phyloP scores from a whole-genome alignment of 345 rosid genomes.

The Brassica juncea region DNA sequence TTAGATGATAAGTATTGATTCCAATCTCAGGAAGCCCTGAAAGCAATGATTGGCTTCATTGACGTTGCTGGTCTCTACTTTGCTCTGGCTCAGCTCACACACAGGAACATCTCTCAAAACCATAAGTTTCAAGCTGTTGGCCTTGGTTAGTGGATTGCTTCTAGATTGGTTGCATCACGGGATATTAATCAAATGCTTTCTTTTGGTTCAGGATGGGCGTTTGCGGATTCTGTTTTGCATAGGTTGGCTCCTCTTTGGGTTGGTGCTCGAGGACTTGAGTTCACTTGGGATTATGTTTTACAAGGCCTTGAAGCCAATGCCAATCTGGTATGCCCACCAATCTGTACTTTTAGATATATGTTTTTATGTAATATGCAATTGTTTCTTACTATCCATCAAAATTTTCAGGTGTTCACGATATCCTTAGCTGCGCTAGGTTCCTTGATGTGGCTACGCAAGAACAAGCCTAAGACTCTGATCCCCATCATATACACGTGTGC shows the following conservation, averaged over 20 bases:
- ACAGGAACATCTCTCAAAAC: constrained; percentile 93
- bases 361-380: not conserved
- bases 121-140: constrained; percentile 99
- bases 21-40: constrained; percentile 69
- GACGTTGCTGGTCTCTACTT: constrained; percentile 96
- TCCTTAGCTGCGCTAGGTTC: constrained; percentile 96
- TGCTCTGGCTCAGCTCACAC: constrained; percentile 90
- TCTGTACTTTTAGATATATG: not conserved
- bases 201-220: constrained; percentile 82
- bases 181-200: not conserved
- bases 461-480: constrained; percentile 85
- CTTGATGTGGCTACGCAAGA: constrained; percentile 95
- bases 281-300: constrained; percentile 89
- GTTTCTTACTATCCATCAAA: constrained; percentile 13
- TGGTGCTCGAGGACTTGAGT: constrained; percentile 93
- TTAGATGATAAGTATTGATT: constrained; percentile 1
- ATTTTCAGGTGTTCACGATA: constrained; percentile 73
- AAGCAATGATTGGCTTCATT: constrained; percentile 89
- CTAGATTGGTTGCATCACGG: no score
- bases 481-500: constrained; percentile 89
- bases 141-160: constrained; percentile 59
- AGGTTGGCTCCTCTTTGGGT: constrained; percentile 97
- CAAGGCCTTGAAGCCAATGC: constrained; percentile 99
- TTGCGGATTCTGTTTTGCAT: constrained; percentile 93
- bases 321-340: constrained; percentile 57